Conservation (phyloP, 2,329 filamentous ascomycete genomes). For the Neurospora sp. region DNA sequence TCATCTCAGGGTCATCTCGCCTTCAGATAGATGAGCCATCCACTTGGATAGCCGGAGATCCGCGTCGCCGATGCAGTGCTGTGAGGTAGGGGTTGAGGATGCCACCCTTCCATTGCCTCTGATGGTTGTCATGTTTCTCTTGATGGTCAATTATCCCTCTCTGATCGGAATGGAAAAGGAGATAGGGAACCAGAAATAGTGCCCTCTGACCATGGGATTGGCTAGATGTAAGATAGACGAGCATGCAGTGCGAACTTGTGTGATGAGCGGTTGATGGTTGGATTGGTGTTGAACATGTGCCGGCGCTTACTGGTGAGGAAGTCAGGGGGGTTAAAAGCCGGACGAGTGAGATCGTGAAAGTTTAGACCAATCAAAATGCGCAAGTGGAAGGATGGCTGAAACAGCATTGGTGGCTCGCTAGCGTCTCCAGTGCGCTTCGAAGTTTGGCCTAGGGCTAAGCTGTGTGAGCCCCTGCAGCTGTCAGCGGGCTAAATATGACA, state of each 20-base stretch:
- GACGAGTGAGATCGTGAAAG: neutral
- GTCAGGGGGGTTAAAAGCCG: neutral
- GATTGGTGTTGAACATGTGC: neutral
- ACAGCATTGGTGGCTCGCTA: neutral
- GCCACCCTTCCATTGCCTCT: neutral
- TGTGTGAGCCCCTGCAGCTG: neutral
- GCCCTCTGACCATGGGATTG: neutral
- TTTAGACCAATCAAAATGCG: neutral
- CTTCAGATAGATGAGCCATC: neutral
- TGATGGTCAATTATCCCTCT: neutral
- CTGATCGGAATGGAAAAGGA: neutral
- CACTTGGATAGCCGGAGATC: neutral
- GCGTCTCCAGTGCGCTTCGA: neutral
- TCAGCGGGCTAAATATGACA: neutral
- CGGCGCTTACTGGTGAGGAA: neutral
- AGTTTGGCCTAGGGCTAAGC: neutral
- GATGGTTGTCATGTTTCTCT: neutral
- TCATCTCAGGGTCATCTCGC: neutral
- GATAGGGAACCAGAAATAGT: neutral
- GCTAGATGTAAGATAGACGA: neutral
- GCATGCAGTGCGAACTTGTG: neutral
- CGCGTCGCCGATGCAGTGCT: neutral
- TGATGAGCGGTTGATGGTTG: neutral
- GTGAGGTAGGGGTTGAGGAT: neutral
- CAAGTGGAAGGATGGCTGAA: neutral